Conservation (phyloP, 192 early-diverging fungal genomes). For the Coemansia sp. region DNA sequence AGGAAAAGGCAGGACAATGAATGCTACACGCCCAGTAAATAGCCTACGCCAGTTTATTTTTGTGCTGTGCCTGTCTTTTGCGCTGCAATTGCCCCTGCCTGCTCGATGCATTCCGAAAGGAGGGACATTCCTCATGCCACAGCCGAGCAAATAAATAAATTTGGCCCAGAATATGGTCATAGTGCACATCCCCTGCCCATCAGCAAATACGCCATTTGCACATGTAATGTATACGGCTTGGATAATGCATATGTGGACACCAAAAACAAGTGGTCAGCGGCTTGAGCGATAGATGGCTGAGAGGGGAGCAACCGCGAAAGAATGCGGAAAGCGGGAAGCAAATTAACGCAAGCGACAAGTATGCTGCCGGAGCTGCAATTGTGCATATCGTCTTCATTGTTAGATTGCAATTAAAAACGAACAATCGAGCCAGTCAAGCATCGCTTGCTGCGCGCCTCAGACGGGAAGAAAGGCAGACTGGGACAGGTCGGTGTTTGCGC, state of each 20-base stretch:
- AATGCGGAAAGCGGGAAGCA: slow-evolving; percentile 11
- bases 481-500: background rate
- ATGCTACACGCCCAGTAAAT: background rate
- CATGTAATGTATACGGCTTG: slow-evolving; percentile 1
- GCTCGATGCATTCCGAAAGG: background rate
- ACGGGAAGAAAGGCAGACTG: background rate
- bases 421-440: background rate
- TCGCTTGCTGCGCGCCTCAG: background rate
- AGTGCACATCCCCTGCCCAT: background rate
- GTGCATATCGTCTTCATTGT: slow-evolving; percentile 11
- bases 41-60: background rate
- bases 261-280: background rate
- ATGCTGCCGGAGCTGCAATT: slow-evolving; percentile 20
- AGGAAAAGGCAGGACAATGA: background rate
- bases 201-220: slow-evolving; percentile 2
- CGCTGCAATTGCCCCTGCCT: background rate
- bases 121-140: background rate
- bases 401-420: slow-evolving; percentile 9
- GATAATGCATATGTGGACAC: slow-evolving; percentile 4
- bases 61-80: background rate
- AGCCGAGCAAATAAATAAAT: background rate
- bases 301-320: background rate
- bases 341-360: slow-evolving; percentile 22
- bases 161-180: background rate
- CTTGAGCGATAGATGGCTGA: slow-evolving; percentile 6